Conservation (phyloP, 2,329 filamentous ascomycete species). For the Alternaria dauci region DNA sequence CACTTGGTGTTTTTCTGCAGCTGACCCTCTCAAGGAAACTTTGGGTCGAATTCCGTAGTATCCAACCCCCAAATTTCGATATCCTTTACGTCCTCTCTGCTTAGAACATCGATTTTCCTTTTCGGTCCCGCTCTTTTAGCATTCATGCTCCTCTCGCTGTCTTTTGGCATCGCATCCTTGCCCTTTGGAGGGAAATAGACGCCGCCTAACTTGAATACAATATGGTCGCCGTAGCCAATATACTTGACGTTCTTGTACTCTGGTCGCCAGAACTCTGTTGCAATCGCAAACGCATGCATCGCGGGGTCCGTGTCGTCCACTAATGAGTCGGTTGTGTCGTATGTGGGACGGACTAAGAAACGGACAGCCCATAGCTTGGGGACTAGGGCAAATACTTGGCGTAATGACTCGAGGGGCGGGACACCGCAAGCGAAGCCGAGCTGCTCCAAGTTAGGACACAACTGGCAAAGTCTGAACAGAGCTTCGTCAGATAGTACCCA, state of each 20-base stretch:
- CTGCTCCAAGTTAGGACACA: slow-evolving; percentile 67
- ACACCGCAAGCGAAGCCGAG: slow-evolving; percentile 65
- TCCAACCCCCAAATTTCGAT: slow-evolving; percentile 59
- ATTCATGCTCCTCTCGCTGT: slow-evolving; percentile 36
- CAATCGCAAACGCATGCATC: slow-evolving; percentile 43
- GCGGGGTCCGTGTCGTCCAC: slow-evolving; percentile 39
- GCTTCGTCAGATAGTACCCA: slow-evolving; percentile 62
- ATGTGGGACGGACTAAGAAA: slow-evolving; percentile 45
- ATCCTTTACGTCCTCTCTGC: slow-evolving; percentile 49
- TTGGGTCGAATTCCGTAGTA: slow-evolving; percentile 41
- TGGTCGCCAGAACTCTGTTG: slow-evolving; percentile 45
- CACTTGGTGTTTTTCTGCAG: background rate
- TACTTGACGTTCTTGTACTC: slow-evolving; percentile 49
- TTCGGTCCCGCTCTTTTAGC: slow-evolving; percentile 39
- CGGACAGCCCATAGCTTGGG: slow-evolving; percentile 54
- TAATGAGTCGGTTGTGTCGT: slow-evolving; percentile 38
- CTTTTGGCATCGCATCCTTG: slow-evolving; percentile 9
- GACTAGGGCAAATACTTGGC: slow-evolving; percentile 47
- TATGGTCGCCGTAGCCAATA: slow-evolving; percentile 50
- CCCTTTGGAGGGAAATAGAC: slow-evolving; percentile 36
- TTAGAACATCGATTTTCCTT: slow-evolving; percentile 43
- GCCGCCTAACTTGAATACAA: slow-evolving; percentile 50
- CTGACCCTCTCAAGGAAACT: slow-evolving; percentile 29
- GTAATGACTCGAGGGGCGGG: slow-evolving; percentile 54
- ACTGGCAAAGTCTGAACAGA: slow-evolving; percentile 61